Conservation (phyloP, 179 eudicot genomes). For the Spinacia oleracea region DNA sequence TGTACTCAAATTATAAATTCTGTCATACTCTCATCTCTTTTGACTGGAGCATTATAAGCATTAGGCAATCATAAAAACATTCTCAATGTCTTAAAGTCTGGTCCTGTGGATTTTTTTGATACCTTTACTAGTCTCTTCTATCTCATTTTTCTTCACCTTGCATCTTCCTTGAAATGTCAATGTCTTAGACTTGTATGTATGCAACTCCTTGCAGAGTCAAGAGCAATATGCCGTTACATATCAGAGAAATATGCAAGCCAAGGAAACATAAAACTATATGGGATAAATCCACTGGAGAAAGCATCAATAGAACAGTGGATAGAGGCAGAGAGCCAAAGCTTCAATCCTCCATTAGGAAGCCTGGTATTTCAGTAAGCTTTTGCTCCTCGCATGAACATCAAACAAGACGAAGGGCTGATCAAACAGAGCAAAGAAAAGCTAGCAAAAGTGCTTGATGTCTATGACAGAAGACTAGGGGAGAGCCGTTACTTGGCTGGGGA, state of each 20-base stretch:
- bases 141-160: neutral
- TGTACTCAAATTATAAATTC: neutral
- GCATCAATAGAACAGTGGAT: constrained; percentile 93
- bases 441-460: constrained; percentile 70
- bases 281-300: constrained; percentile 62
- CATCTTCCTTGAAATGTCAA: neutral
- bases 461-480: constrained; percentile 67
- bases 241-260: constrained; percentile 52
- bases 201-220: constrained; percentile 48
- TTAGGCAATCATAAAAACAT: no score
- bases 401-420: constrained; percentile 68
- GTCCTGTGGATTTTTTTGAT: neutral
- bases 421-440: constrained; percentile 64
- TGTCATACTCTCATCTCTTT: neutral
- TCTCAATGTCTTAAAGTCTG: neutral
- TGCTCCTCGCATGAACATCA: constrained; percentile 74
- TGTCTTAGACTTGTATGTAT: constrained; percentile 3
- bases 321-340: constrained; percentile 80
- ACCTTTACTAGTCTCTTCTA: neutral
- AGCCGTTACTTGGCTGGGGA: constrained; percentile 69
- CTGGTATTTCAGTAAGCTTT: constrained; percentile 76
- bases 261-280: constrained; percentile 66
- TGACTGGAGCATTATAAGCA: neutral
- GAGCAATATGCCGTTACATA: constrained; percentile 81
- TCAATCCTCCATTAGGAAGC: constrained; percentile 56